Base-by-base conservation (phyloP, 805 yeast genomes). In the Starmerella etchellsii region DNA sequence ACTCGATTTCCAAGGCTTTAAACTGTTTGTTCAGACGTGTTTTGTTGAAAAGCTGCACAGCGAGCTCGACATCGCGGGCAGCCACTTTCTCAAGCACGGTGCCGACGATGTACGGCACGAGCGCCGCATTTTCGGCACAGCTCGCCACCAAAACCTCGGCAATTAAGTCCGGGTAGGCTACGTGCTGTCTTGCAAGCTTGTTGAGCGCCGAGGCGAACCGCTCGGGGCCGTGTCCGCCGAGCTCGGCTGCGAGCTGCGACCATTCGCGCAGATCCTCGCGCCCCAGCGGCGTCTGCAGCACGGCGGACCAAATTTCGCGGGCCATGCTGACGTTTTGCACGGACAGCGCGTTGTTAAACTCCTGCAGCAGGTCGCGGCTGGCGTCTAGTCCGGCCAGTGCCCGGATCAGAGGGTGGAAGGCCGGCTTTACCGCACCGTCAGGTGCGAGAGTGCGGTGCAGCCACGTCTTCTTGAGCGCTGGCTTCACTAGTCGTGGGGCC, bases 201-300 rank as follows among this genome's bases (percentile, higher is more conserved):
- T 44, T 39, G 18, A 44, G 15, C 4, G 41, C 36, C 21, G 37
- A 41, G 14, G 25, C 29, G 11, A 44, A 32, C 13, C 23, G 13
- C 16, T 36, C 38, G 3, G 45, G 43, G 11, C 48, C 45, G 16
- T 44, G 41, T 18, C 32, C 29, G 33, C 39, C 40, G 11, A 28
- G 25, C 11, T 28, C 4, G 15, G 4, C 19, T 15, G 43, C 18
- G n/a, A 40, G 34, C 23, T 34, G 25, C 14, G 18, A 13, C 43
- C 43, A 40, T 22, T 32, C 22, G 11, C 11, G 8, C 26, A 24
- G 8, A 11, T 8, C 11, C 11, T 24, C 26, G 11, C 26, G 26
- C 10, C 20, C 10, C 11, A 14, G 33, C 11, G 21, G 18, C 13
- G 33, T 16, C 13, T 30, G 11, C 33, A 15, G 21, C 18, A 34